Evolutionary conservation across 805 yeast genomes (phyloP).

Genomic region (Teunomyces funiuensis): DNA sequence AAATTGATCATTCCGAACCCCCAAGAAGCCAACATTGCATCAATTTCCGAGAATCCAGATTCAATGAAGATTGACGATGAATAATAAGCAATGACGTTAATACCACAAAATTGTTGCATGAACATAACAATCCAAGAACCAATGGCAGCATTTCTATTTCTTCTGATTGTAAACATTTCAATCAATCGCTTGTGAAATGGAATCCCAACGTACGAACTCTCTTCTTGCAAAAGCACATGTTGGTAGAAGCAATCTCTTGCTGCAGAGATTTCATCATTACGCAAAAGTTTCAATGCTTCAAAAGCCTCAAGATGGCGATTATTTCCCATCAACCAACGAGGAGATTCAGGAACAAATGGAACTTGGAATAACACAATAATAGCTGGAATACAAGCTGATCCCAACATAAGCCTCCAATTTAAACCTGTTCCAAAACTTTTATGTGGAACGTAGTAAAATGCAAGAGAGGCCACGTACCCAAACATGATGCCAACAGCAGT

Average conservation of each 20-base stretch:
- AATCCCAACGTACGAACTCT: constrained; percentile 47
- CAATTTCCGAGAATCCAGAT: constrained; percentile 60
- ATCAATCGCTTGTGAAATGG: constrained; percentile 47
- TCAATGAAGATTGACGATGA: constrained; percentile 73
- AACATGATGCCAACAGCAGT: constrained; percentile 74
- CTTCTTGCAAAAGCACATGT: constrained; percentile 58
- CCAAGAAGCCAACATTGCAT: constrained; percentile 76
- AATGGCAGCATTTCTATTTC: constrained; percentile 80
- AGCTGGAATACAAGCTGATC: constrained; percentile 58
- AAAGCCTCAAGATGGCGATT: constrained; percentile 50
- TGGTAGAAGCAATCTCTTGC: constrained; percentile 67
- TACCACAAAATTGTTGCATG: constrained; percentile 90
- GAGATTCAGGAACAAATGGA: constrained; percentile 64
- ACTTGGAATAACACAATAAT: constrained; percentile 51
- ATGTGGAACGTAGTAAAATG: constrained; percentile 54
- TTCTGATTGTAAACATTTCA: constrained; percentile 67
- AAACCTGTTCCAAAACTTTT: constrained; percentile 45
- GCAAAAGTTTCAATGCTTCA: constrained; percentile 45
- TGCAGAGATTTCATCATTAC: constrained; percentile 51
- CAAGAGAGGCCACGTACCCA: constrained; percentile 61
- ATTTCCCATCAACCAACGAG: constrained; percentile 65
- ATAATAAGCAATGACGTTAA: constrained; percentile 84
- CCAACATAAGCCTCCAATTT: constrained; percentile 67
- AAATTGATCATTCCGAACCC: constrained; percentile 85
- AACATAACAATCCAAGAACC: constrained; percentile 84